Percentiles rank a stretch among this genome's conserved stretches.
Evolutionary conservation across 1,284 basidiomycete genomes (phyloP).

Genomic region (Flammula alnicola): DNA sequence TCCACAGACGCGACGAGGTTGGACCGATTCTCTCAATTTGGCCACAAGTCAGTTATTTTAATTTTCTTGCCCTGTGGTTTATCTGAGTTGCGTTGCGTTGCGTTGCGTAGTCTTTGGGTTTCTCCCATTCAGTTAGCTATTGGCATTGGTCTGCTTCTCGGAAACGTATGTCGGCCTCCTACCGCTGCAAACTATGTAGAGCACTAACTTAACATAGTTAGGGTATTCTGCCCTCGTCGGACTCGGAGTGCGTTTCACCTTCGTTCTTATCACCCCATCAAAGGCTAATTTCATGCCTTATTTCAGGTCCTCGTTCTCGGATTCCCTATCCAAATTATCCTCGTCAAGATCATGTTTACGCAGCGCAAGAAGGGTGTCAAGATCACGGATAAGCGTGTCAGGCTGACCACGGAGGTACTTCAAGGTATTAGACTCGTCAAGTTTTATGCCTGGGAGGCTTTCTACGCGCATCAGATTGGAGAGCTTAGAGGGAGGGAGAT

Average conservation of each 20-base stretch:
- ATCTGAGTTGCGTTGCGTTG: too few relatives aligned
- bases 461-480: slow-evolving; percentile 62
- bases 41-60: slow-evolving; percentile 50
- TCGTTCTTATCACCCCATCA: slow-evolving; percentile 17
- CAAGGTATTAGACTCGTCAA: slow-evolving; percentile 67
- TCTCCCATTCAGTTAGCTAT: slow-evolving; percentile 64
- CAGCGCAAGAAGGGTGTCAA: slow-evolving; percentile 68
- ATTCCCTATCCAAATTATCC: slow-evolving; percentile 67
- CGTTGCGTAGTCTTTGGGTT: slow-evolving; percentile 51
- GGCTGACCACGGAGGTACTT: slow-evolving; percentile 65
- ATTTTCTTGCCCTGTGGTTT: too few relatives aligned
- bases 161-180: slow-evolving; percentile 51
- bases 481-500: slow-evolving; percentile 58
- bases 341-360: slow-evolving; percentile 66
- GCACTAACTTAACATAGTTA: slow-evolving; percentile 40
- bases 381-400: slow-evolving; percentile 71
- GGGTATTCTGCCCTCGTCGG: slow-evolving; percentile 76
- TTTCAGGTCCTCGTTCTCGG: slow-evolving; percentile 56
- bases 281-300: not conserved
- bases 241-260: slow-evolving; percentile 52
- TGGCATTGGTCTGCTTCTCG: slow-evolving; percentile 67
- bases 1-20: slow-evolving; percentile 64
- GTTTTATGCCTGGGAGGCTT: slow-evolving; percentile 63
- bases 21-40: slow-evolving; percentile 51
- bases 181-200: not conserved